Evolutionary conservation across 257 asterid species (phyloP), one percentile per base, ranked within the genome.

Genomic region (Fraxinus cuspidata): DNA sequence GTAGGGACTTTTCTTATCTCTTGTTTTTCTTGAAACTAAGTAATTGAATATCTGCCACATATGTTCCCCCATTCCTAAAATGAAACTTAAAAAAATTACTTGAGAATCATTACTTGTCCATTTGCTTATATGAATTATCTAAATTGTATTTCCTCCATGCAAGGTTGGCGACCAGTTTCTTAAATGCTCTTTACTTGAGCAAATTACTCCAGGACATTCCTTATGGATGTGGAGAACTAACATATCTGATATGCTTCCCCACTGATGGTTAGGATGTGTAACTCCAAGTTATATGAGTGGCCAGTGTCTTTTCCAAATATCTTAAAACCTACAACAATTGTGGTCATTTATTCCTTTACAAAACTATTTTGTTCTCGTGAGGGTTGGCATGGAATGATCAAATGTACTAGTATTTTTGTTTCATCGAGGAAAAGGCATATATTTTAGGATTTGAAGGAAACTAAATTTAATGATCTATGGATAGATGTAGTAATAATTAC

Each of bases 1-100:
- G 97, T 92, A 89, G 79, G 29, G 10, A 80, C 76, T 15, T 60
- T 69, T 83, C 66, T 72, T 23, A 5, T 38, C 32, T 49, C 66
- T 63, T 71, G 10, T 56, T 47, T 58, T 29, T 67, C 63, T n/a
- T 49, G 60, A 53, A 79, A 49, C 15, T 72, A 49, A 42, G 65
- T 12, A 58, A 37, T 60, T 18, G 10, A 58, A 21, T 70, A 35
- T 37, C 32, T 63, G 25, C 72, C 66, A 69, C 58, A 63, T 64
- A 38, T 65, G 66, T 72, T 67, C 29, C 63, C 64, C 32, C 53
- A 65, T 67, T 44, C 28, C 19, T 38, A 23, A 25, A 35, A 71
- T 29, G 42, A 63, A 27, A 66, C 56, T 42, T 35, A 64, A 77
- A 34, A 82, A 44, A n/a, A 35, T 60, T 53, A 77, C 71, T 53